phyloP scores from a whole-genome alignment of 2,329 filamentous ascomycete genomes.

The Epichloe brachyelytri region DNA sequence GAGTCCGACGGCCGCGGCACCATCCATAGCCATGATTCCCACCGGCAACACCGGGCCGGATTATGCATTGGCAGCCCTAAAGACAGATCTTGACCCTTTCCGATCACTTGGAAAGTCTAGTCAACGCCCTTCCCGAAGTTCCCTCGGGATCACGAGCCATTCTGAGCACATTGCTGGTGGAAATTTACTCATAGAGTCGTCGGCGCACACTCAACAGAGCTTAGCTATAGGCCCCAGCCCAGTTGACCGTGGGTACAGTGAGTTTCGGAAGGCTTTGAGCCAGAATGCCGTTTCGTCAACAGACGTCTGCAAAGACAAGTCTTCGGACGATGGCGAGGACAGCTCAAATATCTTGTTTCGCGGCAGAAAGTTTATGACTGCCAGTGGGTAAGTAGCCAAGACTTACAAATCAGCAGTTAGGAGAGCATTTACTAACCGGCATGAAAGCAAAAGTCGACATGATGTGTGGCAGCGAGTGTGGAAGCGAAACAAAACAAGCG shows the following conservation, averaged over 20 bases:
- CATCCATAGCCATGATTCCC: neutral
- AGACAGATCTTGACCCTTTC: conserved; percentile 12
- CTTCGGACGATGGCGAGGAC: conserved; percentile 21
- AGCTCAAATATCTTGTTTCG: conserved; percentile 24
- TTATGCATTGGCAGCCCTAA: neutral
- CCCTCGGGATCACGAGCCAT: conserved; percentile 18
- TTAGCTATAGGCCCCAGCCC: conserved; percentile 13
- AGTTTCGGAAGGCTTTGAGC: conserved; percentile 15
- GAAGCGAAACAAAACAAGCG: conserved; percentile 38
- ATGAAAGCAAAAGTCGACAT: conserved; percentile 24
- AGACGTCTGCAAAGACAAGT: conserved; percentile 11
- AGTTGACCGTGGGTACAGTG: conserved; percentile 14
- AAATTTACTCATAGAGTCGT: conserved; percentile 11
- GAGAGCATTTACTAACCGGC: neutral
- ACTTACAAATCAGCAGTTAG: neutral
- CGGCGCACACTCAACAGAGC: conserved; percentile 11
- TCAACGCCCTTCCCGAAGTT: conserved; percentile 11
- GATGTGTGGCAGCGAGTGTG: conserved; percentile 38
- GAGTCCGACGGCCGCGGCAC: neutral
- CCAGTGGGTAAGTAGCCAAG: conserved; percentile 17
- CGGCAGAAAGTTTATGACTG: conserved; percentile 19
- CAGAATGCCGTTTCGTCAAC: conserved; percentile 3
- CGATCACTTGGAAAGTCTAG: conserved; percentile 8
- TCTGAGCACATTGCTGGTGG: conserved; percentile 19
- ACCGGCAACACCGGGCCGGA: conserved; percentile 2